Conservation (phyloP, 345 rosid species). For the Rhodamnia rubescens region DNA sequence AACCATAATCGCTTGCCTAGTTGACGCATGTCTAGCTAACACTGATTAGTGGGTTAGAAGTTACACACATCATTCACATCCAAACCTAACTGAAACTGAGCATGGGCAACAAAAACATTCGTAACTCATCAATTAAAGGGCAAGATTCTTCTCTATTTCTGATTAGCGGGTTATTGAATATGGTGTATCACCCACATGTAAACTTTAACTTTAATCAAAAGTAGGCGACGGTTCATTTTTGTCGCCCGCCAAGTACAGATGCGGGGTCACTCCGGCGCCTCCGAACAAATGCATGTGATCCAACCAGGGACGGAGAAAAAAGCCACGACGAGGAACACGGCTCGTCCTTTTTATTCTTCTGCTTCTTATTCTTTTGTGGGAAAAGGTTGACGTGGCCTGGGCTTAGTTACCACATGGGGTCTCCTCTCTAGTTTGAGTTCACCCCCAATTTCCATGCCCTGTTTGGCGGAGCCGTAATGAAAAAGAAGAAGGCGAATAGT, state of each 20-base stretch:
- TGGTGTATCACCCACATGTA: neutral
- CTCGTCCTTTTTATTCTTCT: neutral
- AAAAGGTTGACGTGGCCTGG: neutral
- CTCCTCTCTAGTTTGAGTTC: neutral
- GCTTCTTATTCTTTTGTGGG: neutral
- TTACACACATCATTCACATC: neutral
- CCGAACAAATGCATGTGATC: neutral
- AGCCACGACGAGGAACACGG: neutral
- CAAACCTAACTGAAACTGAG: neutral
- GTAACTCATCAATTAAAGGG: neutral
- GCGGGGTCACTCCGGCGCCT: too few species aligned
- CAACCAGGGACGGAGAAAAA: neutral
- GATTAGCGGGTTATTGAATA: neutral
- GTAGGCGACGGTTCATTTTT: neutral
- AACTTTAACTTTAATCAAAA: neutral
- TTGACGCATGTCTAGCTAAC: neutral
- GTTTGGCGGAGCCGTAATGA: neutral
- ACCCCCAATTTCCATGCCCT: neutral
- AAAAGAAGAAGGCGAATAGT: neutral
- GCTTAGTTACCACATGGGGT: neutral
- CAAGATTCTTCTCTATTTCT: neutral
- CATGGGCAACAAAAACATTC: rapidly evolving
- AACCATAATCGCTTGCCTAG: neutral
- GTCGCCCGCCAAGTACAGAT: too few species aligned
- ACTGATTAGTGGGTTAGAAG: neutral